Evolutionary conservation across 2,329 filamentous ascomycete genomes (phyloP), one percentile per base, ranked within the genome.

Genomic region (Neophaeococcomyces mojaviensis): DNA sequence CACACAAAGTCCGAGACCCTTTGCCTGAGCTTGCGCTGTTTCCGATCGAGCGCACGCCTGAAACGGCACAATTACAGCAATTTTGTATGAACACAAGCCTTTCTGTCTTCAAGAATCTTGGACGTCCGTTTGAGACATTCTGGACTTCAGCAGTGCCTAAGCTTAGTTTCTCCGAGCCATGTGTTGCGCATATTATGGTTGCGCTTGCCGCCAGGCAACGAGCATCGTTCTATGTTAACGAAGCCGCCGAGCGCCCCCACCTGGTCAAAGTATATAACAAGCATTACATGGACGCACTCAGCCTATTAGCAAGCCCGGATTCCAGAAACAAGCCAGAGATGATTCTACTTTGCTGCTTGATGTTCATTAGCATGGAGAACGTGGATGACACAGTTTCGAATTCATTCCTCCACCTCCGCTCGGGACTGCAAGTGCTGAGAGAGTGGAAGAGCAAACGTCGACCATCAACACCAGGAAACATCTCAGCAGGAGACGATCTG

Each of bases 301-400:
- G 26, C 28, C 30, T 44, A 12, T 33, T 44, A 3, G 22, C 32
- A 20, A 36, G 20, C 20, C 16, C 41, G 3, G 32, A 44, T 9
- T 24, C 41, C 7, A 13, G 32, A 16, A 34, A n/a, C 4, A 31
- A 22, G 18, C 32, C 41, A 15, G 41, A 44, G 24, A 37, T 44
- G 32, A 22, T 44, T 28, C 32, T 44, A 7, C 33, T 44, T 10
- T 44, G 41, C 19, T 44, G 41, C 20, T 19, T 44, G 41, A 44
- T 44, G 41, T 44, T 44, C 18, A 44, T 44, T n/a, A 44, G 41
- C 16, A 37, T 44, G 32, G 41, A 44, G 20, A 44, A 44, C 24
- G 41, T 44, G 10, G 32, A 44, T 13, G 41, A 44, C 19, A 44
- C 41, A 9, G 22, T 44, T 18, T 44, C 41, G 9, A 44, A 44